Evolutionary conservation across 2,329 filamentous ascomycete species (phyloP).

Genomic region (Zymoseptoria ardabiliae): DNA sequence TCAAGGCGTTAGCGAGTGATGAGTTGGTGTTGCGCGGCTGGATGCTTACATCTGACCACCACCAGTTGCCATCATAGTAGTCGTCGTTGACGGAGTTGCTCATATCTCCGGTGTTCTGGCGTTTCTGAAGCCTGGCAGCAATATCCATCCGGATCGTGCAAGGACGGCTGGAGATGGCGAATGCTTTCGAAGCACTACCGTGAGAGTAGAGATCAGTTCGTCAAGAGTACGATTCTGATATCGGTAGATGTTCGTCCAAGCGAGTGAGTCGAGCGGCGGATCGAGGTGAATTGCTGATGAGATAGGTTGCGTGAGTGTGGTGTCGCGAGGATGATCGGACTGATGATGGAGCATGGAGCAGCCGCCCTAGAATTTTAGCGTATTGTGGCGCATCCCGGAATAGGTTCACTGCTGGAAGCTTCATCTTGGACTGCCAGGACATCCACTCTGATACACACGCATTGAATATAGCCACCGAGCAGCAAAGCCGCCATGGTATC

Average conservation of each 20-base stretch:
- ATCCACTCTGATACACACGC: neutral
- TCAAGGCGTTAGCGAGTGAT: neutral
- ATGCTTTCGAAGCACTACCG: neutral
- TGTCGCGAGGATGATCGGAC: neutral
- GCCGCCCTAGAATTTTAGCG: too few species aligned
- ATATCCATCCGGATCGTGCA: neutral
- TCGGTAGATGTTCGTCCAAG: neutral
- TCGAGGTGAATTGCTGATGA: neutral
- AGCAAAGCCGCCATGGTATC: neutral
- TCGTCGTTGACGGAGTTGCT: neutral
- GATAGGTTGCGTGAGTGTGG: neutral
- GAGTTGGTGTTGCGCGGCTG: neutral
- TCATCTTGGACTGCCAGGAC: neutral
- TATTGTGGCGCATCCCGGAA: neutral
- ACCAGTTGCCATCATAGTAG: constrained; percentile 4
- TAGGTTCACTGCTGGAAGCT: neutral
- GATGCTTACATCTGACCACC: constrained; percentile 6
- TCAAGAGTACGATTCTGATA: neutral
- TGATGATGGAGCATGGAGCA: neutral
- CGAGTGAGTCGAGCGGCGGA: neutral
- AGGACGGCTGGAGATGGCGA: neutral
- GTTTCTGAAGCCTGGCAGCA: neutral
- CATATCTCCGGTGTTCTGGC: neutral
- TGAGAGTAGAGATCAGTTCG: neutral
- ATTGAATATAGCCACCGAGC: neutral